These are phyloP conservation scores for Puccinia triticina DNA, from an alignment of 1,284 basidiomycete species.

Conservation along the genomic window DNA sequence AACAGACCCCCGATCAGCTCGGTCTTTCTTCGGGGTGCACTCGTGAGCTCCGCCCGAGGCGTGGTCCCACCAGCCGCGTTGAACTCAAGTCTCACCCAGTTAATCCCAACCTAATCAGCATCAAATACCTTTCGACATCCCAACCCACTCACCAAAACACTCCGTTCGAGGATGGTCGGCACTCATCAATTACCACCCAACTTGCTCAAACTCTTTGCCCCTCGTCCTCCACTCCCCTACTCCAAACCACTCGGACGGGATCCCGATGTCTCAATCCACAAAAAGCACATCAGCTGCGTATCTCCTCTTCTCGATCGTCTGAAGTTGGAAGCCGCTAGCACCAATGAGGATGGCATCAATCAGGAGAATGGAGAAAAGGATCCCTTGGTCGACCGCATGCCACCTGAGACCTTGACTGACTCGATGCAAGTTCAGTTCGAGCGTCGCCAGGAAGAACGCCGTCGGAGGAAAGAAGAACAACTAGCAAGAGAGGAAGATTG, in stretches of 20 bases:
- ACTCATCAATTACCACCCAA: conserved; percentile 77
- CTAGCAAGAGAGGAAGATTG: conserved; percentile 74
- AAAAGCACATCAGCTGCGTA: conserved; percentile 72
- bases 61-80: too few species aligned
- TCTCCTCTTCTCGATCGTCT: conserved; percentile 72
- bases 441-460: conserved; percentile 61
- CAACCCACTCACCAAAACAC: background rate
- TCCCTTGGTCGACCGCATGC: conserved; percentile 48
- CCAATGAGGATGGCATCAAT: conserved; percentile 45
- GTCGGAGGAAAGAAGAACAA: conserved; percentile 76
- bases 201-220: conserved; percentile 89
- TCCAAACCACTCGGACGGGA: conserved; percentile 79
- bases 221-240: conserved; percentile 82
- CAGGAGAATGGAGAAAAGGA: conserved; percentile 45
- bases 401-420: conserved; percentile 50
- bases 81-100: too few species aligned
- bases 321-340: conserved; percentile 73
- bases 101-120: background rate
- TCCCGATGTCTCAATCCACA: conserved; percentile 71
- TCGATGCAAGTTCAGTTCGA: conserved; percentile 47
- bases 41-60: too few species aligned
- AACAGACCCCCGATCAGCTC: too few species aligned
- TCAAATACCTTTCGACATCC: background rate
- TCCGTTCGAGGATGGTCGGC: conserved; percentile 46
- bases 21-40: too few species aligned